Evolutionary conservation across 768 basidiomycete genomes (phyloP), one percentile per base, ranked within the genome.

Genomic region (Lactifluus pinguis): DNA sequence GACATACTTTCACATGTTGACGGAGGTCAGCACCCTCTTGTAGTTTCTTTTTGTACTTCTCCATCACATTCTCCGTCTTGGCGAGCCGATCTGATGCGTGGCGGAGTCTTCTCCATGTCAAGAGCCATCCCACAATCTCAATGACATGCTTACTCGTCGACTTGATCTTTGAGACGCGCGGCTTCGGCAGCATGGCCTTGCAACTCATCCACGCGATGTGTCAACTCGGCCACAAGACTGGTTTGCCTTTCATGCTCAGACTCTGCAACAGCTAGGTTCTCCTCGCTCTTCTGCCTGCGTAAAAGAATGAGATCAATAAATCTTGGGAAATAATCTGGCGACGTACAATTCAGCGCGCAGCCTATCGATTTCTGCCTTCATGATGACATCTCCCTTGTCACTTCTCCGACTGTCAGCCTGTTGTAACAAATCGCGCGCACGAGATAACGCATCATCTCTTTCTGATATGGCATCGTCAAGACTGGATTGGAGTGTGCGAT

Each of bases 1-100:
- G 66, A 67, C 73, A 41, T 58, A 87, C 91, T 75, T 89, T 92
- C 68, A 95, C 83, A 59, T 86, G 85, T 63, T 92, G 91, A 30
- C 93, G 84, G 19, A 95, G 76, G 65, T 95, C 92, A 14, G 89
- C 92, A 4, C 89, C 84, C 71, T 98, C 97, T 68, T 98, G 95
- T 1, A 98, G 80, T 74, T 98, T 99, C 80, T 92, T 95, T 76
- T 95, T 95, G 74, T 98, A 95, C 72, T 98, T 99, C 74, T 98
- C 94, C 82, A 97, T 91, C 32, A 97, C 94, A 69, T 95, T 95
- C 74, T 98, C 97, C 1, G 86, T 89, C 77, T 98, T 98, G 68
- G 90, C 87, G 45, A 94, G 76, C 65, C 85, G 90, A 68, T 98
- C 97, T 4, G 91, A 89, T 6, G 92, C 88, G 74, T 98, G 94